Evolutionary conservation across 2,329 filamentous ascomycete genomes (phyloP).

Genomic region (Ophiostoma ulmi): DNA sequence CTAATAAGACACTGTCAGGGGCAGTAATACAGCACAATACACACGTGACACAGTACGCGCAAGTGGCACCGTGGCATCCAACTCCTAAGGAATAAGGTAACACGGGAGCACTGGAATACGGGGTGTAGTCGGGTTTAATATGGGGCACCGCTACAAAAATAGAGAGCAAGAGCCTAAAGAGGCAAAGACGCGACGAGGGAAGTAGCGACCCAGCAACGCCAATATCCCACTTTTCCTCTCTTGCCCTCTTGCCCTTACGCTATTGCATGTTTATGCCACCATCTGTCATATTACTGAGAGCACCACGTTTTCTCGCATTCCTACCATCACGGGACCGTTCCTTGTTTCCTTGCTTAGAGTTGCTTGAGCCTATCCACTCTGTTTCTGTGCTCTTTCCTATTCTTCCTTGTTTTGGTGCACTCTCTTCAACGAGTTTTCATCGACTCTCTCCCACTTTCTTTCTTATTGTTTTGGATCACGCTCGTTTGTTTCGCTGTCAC

Average conservation of each 20-base stretch:
- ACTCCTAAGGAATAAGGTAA: neutral
- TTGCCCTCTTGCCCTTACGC: neutral
- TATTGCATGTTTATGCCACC: constrained; percentile 4
- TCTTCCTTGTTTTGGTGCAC: neutral
- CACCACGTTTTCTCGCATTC: constrained; percentile 10
- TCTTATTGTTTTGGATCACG: neutral
- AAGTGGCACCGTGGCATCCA: constrained; percentile 2
- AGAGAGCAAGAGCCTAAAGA: neutral
- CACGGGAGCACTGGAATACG: constrained; percentile 3
- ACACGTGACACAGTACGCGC: neutral
- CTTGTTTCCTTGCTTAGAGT: neutral
- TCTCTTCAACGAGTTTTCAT: neutral
- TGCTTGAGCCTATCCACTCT: neutral
- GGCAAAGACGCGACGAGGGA: neutral
- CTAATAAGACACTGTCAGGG: constrained; percentile 1
- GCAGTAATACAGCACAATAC: neutral
- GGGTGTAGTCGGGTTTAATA: neutral
- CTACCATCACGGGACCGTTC: constrained; percentile 6
- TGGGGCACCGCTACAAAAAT: constrained; percentile 3
- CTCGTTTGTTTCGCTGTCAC: neutral
- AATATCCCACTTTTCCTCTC: neutral
- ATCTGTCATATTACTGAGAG: constrained; percentile 2
- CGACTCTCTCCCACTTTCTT: neutral
- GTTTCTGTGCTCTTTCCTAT: neutral
- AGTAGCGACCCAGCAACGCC: constrained; percentile 15